Percentiles rank a stretch among this genome's conserved stretches.
These are phyloP conservation scores for Claviceps spartinae DNA, from an alignment of 2,329 filamentous ascomycete species.

Conservation along the genomic window DNA sequence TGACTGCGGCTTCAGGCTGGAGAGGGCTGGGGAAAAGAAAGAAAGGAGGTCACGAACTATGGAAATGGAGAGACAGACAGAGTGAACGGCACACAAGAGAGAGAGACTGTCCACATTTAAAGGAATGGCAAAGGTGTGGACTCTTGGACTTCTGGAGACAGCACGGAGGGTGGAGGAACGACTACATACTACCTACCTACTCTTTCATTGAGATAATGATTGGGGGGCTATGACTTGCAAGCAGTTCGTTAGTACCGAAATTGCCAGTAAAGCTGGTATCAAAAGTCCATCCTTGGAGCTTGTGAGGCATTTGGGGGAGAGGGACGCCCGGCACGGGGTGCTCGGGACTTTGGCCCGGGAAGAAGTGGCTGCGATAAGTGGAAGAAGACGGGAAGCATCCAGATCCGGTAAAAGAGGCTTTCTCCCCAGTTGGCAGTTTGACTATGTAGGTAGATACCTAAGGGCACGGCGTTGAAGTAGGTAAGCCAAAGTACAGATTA, in stretches of 20 bases:
- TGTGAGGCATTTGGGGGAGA: neutral
- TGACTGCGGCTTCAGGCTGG: neutral
- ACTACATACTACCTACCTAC: neutral
- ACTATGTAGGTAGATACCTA: neutral
- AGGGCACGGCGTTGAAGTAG: neutral
- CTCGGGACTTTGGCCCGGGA: neutral
- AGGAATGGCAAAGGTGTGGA: neutral
- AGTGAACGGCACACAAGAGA: neutral
- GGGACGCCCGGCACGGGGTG: neutral
- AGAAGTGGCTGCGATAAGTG: neutral
- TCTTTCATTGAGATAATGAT: no score
- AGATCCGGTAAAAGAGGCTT: neutral
- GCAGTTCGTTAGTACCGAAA: neutral
- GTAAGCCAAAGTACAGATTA: neutral
- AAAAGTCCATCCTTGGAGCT: neutral
- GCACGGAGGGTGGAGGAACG: slow-evolving; percentile 1
- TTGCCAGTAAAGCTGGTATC: neutral
- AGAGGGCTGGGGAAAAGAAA: neutral
- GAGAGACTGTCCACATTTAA: neutral
- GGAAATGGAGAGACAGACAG: no score
- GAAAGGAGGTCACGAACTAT: neutral
- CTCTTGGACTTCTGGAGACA: slow-evolving; percentile 5
- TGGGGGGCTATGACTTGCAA: neutral
- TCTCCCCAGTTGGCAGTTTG: neutral
- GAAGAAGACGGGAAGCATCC: neutral